Percentiles rank a stretch among this genome's conserved stretches.
Conservation (phyloP, 495 filamentous ascomycete genomes). For the Cercophora sp. region DNA sequence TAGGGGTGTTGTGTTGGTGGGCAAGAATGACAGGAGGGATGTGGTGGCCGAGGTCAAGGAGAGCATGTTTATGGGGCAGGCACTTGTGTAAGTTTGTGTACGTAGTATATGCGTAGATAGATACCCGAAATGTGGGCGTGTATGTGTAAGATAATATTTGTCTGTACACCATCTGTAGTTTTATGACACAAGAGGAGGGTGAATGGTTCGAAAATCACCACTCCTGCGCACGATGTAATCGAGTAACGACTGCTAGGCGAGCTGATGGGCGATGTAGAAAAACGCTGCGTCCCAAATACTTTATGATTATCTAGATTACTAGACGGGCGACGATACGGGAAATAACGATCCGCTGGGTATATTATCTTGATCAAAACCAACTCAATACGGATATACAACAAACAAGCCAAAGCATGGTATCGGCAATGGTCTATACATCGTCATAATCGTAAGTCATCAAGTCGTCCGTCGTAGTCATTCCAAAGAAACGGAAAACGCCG, state of each 20-base stretch:
- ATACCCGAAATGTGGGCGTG: neutral
- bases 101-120: neutral
- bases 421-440: neutral
- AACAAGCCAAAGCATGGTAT: too few relatives aligned
- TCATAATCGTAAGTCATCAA: slow-evolving; percentile 8
- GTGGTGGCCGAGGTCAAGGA: slow-evolving; percentile 89
- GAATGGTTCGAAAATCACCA: too few relatives aligned
- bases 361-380: too few relatives aligned
- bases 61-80: slow-evolving; percentile 88
- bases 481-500: neutral
- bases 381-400: too few relatives aligned
- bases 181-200: neutral
- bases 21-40: slow-evolving; percentile 83
- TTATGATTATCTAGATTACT: too few relatives aligned
- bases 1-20: slow-evolving; percentile 83
- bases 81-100: slow-evolving; percentile 41
- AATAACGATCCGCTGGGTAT: too few relatives aligned
- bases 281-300: too few relatives aligned
- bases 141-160: neutral
- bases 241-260: too few relatives aligned
- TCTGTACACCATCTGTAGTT: too few relatives aligned
- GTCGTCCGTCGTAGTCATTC: neutral
- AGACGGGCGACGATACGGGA: too few relatives aligned
- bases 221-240: too few relatives aligned
- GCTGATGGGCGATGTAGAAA: too few relatives aligned